Evolutionary conservation across 495 filamentous ascomycete genomes (phyloP).

Genomic region (Penicillium odoratum): DNA sequence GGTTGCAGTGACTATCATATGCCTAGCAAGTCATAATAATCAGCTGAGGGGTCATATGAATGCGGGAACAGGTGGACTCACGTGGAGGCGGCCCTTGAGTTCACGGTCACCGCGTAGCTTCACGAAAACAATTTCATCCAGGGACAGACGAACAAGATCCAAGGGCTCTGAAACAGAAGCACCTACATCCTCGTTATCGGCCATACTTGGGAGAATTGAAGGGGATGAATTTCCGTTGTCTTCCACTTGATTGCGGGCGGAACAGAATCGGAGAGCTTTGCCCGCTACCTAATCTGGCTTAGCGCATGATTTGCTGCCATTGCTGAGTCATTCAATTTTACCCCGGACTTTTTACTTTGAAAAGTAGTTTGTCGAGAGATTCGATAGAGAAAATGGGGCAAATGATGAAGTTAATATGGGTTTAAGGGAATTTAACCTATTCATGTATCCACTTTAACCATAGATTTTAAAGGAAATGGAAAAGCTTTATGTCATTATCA

Average conservation of each 20-base stretch:
- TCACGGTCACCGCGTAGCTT: slow-evolving; percentile 95
- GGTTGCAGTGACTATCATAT: slow-evolving; percentile 97
- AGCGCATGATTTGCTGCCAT: background rate
- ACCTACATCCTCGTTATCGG: slow-evolving; percentile 65
- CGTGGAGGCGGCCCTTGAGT: slow-evolving; percentile 90
- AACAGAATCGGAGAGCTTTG: slow-evolving; percentile 16
- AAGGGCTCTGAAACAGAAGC: slow-evolving; percentile 80
- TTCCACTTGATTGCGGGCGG: slow-evolving; percentile 1
- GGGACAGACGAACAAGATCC: slow-evolving; percentile 88
- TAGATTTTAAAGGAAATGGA: background rate
- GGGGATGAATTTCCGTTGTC: slow-evolving; percentile 1
- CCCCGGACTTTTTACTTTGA: slow-evolving; percentile 14
- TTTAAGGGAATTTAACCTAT: background rate
- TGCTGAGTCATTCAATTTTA: slow-evolving; percentile 24
- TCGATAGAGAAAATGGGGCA: slow-evolving; percentile 4
- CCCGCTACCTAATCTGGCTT: slow-evolving; percentile 19
- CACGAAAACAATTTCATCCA: slow-evolving; percentile 96
- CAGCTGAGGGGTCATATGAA: slow-evolving; percentile 12
- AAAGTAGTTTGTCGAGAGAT: background rate
- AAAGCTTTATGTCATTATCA: too few relatives aligned
- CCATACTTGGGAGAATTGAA: slow-evolving; percentile 50
- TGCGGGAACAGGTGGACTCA: slow-evolving; percentile 42
- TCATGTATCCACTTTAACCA: slow-evolving; percentile 4
- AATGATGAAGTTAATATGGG: background rate
- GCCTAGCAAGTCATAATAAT: slow-evolving; percentile 58